These are phyloP conservation scores for Phytophthora foliorum DNA, from an alignment of 352 stramenopile genomes.

Conservation along the genomic window DNA sequence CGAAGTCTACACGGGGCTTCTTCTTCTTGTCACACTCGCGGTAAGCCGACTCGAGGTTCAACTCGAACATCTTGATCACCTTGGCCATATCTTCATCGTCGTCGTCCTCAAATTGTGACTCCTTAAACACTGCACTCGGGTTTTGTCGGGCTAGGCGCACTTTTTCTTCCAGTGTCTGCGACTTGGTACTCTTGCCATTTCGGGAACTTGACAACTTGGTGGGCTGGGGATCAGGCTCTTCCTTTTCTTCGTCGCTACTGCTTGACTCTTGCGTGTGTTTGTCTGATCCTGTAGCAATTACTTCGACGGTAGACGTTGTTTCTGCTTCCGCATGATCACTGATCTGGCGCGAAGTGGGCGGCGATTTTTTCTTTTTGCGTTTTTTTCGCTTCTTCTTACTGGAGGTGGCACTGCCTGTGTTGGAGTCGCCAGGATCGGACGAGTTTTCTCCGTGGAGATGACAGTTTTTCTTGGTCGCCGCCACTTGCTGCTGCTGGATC, in stretches of 20 bases:
- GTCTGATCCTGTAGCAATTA: slow-evolving; percentile 1
- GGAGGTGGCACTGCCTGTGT: slow-evolving; percentile 22
- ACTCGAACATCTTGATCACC: slow-evolving; percentile 80
- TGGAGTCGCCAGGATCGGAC: slow-evolving; percentile 38
- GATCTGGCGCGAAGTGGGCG: slow-evolving; percentile 26
- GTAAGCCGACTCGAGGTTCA: slow-evolving; percentile 82
- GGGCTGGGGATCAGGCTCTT: slow-evolving; percentile 19
- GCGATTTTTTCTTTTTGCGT: slow-evolving; percentile 77
- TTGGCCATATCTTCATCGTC: slow-evolving; percentile 80
- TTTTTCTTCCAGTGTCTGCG: slow-evolving; percentile 62
- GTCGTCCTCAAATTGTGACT: slow-evolving; percentile 87
- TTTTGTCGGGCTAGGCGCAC: slow-evolving; percentile 75
- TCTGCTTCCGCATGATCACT: slow-evolving; percentile 23
- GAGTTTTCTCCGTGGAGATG: slow-evolving; percentile 37
- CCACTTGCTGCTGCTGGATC: slow-evolving; percentile 38
- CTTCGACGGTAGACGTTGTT: slow-evolving; percentile 9
- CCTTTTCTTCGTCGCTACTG: slow-evolving; percentile 41
- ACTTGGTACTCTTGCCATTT: slow-evolving; percentile 23
- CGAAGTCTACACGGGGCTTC: slow-evolving; percentile 74
- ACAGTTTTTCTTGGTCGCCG: slow-evolving; percentile 36
- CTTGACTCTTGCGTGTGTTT: slow-evolving; percentile 30
- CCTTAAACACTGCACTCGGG: slow-evolving; percentile 80
- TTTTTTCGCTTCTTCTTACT: slow-evolving; percentile 82
- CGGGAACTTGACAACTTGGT: slow-evolving; percentile 13
- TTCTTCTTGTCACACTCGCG: slow-evolving; percentile 65